These are phyloP conservation scores for Cystobasidiaceae sp. DNA, from an alignment of 1,284 basidiomycete genomes.

Conservation along the genomic window DNA sequence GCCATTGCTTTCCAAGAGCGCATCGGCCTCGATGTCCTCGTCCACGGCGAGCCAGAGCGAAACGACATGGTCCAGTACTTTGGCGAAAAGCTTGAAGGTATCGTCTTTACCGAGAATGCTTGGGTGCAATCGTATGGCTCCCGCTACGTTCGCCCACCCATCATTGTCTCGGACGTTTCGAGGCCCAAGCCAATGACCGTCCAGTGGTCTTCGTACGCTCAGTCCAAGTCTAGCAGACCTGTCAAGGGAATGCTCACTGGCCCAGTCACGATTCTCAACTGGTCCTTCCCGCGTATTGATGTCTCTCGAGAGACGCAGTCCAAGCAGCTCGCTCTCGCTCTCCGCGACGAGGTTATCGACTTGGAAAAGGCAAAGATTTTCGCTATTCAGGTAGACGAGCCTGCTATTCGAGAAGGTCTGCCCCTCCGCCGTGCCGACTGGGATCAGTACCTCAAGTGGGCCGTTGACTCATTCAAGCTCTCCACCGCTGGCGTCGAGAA, in stretches of 20 bases:
- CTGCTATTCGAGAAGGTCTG: slow-evolving; percentile 97
- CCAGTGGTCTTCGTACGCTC: slow-evolving; percentile 93
- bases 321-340: slow-evolving; percentile 95
- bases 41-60: slow-evolving; percentile 86
- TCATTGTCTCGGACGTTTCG: slow-evolving; percentile 97
- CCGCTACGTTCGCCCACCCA: slow-evolving; percentile 97
- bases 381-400: slow-evolving; percentile 99
- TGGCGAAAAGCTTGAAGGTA: slow-evolving; percentile 91
- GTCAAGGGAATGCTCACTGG: slow-evolving; percentile 99
- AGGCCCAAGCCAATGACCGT: slow-evolving; percentile 92
- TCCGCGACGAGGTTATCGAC: slow-evolving; percentile 97
- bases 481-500: slow-evolving; percentile 89
- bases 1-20: slow-evolving; percentile 97
- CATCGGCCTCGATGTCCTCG: slow-evolving; percentile 91
- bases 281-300: slow-evolving; percentile 99
- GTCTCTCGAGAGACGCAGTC: slow-evolving; percentile 94
- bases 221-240: slow-evolving; percentile 85
- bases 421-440: slow-evolving; percentile 91
- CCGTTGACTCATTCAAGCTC: slow-evolving; percentile 95
- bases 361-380: slow-evolving; percentile 96
- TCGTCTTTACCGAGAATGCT: slow-evolving; percentile 95
- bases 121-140: slow-evolving; percentile 99
- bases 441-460: slow-evolving; percentile 92
- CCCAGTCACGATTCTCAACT: slow-evolving; percentile 68
- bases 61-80: slow-evolving; percentile 69